These are phyloP conservation scores for Pseudocercospora musae DNA, from an alignment of 2,329 filamentous ascomycete species.

Conservation along the genomic window DNA sequence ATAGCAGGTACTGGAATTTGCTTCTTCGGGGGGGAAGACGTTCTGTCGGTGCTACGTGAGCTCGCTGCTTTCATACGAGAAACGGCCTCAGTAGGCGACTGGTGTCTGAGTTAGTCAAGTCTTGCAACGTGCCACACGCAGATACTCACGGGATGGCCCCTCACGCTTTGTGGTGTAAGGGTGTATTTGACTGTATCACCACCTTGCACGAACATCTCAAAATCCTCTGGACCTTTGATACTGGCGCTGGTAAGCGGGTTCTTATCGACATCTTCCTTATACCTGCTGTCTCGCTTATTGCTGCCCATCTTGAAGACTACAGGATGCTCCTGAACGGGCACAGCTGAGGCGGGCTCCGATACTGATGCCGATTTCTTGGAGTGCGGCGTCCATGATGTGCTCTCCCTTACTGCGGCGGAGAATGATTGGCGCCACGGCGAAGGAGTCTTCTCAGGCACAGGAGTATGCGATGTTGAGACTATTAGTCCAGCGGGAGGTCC, in stretches of 20 bases:
- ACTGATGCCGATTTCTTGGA: conserved; percentile 13
- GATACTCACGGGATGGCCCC: conserved; percentile 43
- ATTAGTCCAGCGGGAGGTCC: conserved; percentile 1
- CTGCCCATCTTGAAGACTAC: conserved; percentile 27
- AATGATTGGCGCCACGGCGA: conserved; percentile 22
- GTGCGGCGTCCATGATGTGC: conserved; percentile 10
- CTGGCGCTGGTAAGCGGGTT: conserved; percentile 32
- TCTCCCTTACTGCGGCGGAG: conserved; percentile 17
- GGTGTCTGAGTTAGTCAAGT: background rate
- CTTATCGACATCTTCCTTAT: conserved; percentile 13
- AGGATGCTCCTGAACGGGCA: conserved; percentile 29
- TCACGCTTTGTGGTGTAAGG: conserved; percentile 47
- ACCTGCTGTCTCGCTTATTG: conserved; percentile 21
- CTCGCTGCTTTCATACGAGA: conserved; percentile 8
- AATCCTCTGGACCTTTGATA: conserved; percentile 40
- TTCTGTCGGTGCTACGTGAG: conserved; percentile 15
- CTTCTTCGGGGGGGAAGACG: conserved; percentile 11
- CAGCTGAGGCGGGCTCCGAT: conserved; percentile 7
- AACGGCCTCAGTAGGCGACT: conserved; percentile 15
- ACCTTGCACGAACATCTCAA: conserved; percentile 47
- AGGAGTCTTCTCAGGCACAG: conserved; percentile 14
- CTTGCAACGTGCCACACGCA: background rate
- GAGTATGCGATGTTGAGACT: conserved; percentile 3
- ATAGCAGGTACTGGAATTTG: conserved; percentile 5
- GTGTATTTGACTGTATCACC: conserved; percentile 51